Percentiles rank a stretch among this genome's conserved stretches.
Conservation (phyloP, 2,329 filamentous ascomycete genomes). For the Emericellopsis atlantica region DNA sequence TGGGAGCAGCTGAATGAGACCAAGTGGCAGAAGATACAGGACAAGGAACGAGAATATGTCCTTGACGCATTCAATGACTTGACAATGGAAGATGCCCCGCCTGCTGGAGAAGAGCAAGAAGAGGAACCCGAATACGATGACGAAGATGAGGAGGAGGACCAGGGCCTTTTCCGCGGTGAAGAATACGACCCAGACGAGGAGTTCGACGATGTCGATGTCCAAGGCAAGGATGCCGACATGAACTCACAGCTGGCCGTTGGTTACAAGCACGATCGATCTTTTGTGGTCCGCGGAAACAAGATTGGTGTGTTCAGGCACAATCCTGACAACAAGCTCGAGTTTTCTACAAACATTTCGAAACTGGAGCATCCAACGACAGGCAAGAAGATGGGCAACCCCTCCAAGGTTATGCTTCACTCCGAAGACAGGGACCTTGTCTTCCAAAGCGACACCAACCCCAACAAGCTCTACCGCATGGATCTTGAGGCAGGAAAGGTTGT, state of each 20-base stretch:
- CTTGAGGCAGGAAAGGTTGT: slow-evolving; percentile 95
- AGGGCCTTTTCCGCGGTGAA: slow-evolving; percentile 57
- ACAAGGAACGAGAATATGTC: slow-evolving; percentile 87
- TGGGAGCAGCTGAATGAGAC: slow-evolving; percentile 94
- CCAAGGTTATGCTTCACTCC: slow-evolving; percentile 92
- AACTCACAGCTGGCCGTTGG: slow-evolving; percentile 94
- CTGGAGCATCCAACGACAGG: slow-evolving; percentile 62
- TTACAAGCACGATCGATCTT: slow-evolving; percentile 93
- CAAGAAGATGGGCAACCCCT: slow-evolving; percentile 81
- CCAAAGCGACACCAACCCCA: slow-evolving; percentile 71
- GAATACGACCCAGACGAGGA: slow-evolving; percentile 61
- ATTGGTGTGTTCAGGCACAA: slow-evolving; percentile 99
- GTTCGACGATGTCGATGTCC: slow-evolving; percentile 53
- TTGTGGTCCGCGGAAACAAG: slow-evolving; percentile 92
- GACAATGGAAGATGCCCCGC: slow-evolving; percentile 66
- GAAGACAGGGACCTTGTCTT: slow-evolving; percentile 84
- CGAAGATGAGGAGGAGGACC: slow-evolving; percentile 48
- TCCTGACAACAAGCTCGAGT: slow-evolving; percentile 81
- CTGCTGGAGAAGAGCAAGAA: slow-evolving; percentile 33
- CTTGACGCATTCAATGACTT: slow-evolving; percentile 92
- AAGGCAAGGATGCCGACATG: slow-evolving; percentile 59
- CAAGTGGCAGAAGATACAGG: slow-evolving; percentile 90
- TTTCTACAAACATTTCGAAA: slow-evolving; percentile 94
- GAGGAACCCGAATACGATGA: slow-evolving; percentile 47
- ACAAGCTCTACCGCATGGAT: slow-evolving; percentile 94